phyloP scores from a whole-genome alignment of 139 green algal genomes.

The Chlamydomonas asymmetrica region DNA sequence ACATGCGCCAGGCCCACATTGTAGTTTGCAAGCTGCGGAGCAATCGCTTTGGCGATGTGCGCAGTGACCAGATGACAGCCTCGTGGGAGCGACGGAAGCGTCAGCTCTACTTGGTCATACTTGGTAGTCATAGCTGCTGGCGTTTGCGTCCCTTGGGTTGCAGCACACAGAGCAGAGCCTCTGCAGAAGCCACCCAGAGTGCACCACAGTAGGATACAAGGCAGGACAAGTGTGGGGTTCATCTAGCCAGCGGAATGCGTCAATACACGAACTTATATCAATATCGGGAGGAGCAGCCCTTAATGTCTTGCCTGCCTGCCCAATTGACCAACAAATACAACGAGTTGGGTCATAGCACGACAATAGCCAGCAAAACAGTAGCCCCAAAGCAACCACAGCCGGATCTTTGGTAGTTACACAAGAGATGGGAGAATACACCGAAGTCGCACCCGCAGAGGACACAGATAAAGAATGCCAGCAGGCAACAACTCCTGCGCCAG shows the following conservation, averaged over 20 bases:
- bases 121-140: conserved; percentile 5
- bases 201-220: not conserved
- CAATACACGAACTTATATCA: not conserved
- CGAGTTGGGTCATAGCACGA: too few species aligned
- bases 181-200: not conserved
- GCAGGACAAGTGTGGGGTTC: not conserved
- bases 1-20: conserved; percentile 51
- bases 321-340: too few species aligned
- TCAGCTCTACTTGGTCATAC: conserved; percentile 46
- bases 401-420: too few species aligned
- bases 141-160: not conserved
- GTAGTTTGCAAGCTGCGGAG: conserved; percentile 22
- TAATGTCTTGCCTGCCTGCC: too few species aligned
- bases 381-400: too few species aligned
- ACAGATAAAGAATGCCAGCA: too few species aligned
- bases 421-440: too few species aligned
- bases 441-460: too few species aligned
- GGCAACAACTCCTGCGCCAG: too few species aligned
- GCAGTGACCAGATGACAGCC: conserved; percentile 59
- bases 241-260: not conserved
- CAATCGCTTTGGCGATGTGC: conserved; percentile 49
- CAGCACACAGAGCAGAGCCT: not conserved
- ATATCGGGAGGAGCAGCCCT: not conserved
- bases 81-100: conserved; percentile 28
- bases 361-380: too few species aligned